Evolutionary conservation across 2,329 filamentous ascomycete genomes (phyloP).

Genomic region (Sporothrix pseudoabietina): DNA sequence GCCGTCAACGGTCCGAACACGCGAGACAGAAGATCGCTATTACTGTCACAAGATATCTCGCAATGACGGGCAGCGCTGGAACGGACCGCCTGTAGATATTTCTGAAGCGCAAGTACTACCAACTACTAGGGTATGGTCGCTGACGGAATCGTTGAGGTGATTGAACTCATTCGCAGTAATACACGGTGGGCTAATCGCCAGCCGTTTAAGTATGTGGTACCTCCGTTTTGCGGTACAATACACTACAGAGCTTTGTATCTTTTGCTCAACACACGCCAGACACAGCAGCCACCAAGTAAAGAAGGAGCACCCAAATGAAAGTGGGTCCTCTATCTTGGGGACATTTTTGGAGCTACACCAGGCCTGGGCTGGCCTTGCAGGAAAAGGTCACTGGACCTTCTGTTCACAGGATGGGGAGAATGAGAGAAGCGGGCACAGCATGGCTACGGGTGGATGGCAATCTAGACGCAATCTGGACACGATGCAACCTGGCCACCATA

Average conservation of each 20-base stretch:
- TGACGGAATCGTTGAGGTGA: conserved; percentile 25
- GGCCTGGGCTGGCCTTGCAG: conserved; percentile 19
- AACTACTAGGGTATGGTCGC: neutral
- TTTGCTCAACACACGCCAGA: neutral
- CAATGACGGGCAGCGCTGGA: neutral
- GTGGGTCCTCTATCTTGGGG: neutral
- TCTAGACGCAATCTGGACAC: neutral
- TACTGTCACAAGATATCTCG: neutral
- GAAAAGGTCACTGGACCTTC: conserved; percentile 17
- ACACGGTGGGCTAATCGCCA: neutral
- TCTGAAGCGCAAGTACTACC: neutral
- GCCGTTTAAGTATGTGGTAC: conserved; percentile 16
- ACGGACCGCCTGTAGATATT: neutral
- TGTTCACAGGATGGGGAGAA: neutral
- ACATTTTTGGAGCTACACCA: conserved; percentile 2
- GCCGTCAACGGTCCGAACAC: conserved; percentile 9
- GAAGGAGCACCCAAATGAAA: neutral
- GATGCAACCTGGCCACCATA: neutral
- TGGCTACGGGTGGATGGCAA: neutral
- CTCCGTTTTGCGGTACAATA: neutral
- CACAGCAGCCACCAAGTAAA: neutral
- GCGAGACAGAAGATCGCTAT: neutral
- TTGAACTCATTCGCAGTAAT: neutral
- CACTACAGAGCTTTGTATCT: neutral
- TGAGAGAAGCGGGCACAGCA: neutral